These are phyloP conservation scores for Corrigiola litoralis DNA, from an alignment of 179 eudicot genomes.

Conservation along the genomic window DNA sequence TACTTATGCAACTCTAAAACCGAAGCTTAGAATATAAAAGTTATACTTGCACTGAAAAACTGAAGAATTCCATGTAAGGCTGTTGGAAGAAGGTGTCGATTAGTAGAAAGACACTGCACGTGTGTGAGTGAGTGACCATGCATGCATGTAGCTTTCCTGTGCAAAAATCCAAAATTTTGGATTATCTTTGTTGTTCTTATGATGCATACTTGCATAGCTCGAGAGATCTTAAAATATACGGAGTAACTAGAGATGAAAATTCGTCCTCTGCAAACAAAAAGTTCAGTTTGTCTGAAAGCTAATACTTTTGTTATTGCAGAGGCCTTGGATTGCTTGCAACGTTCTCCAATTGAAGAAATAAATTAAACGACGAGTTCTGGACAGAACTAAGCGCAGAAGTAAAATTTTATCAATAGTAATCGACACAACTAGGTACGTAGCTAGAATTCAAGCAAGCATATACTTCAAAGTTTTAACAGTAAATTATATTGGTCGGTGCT, in stretches of 20 bases:
- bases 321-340: too few relatives aligned
- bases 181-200: not conserved
- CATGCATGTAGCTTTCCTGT: conserved; percentile 13
- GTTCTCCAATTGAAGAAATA: too few relatives aligned
- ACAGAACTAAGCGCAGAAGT: too few relatives aligned
- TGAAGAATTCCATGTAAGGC: conserved; percentile 11
- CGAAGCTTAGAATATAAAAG: not conserved
- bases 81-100: conserved; percentile 14
- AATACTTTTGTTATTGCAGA: not conserved
- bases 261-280: too few relatives aligned
- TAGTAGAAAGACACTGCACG: conserved; percentile 24
- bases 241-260: not conserved
- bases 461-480: too few relatives aligned
- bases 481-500: too few relatives aligned
- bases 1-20: not conserved
- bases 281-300: not conserved
- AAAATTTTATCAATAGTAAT: too few relatives aligned
- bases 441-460: too few relatives aligned
- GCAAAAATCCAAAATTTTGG: conserved; percentile 13
- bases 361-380: too few relatives aligned
- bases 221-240: not conserved
- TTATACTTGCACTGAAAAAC: not conserved
- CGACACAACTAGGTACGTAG: too few relatives aligned
- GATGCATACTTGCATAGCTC: not conserved
- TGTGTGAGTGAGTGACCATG: conserved; percentile 21